phyloP scores from a whole-genome alignment of 441 rosid species.

The Rhodomyrtus psidioides region DNA sequence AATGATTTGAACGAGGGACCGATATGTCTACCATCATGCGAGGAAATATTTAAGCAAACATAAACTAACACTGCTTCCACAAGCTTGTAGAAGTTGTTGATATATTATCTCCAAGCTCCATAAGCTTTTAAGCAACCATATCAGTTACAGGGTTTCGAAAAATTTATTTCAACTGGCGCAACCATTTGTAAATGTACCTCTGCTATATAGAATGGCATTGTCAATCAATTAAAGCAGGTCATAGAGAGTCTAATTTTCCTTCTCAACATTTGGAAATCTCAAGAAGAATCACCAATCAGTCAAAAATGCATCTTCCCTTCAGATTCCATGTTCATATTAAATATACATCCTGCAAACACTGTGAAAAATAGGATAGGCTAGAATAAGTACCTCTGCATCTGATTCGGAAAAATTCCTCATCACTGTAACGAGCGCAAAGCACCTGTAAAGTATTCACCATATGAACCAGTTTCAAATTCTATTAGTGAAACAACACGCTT shows the following conservation, averaged over 20 bases:
- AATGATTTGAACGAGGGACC: not conserved
- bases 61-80: not conserved
- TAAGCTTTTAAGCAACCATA: not conserved
- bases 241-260: not conserved
- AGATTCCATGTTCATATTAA: not conserved
- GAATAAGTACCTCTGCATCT: constrained; percentile 62
- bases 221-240: not conserved
- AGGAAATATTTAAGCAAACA: not conserved
- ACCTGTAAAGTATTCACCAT: constrained; percentile 35
- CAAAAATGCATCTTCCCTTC: not conserved
- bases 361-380: not conserved
- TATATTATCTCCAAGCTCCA: not conserved
- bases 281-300: not conserved
- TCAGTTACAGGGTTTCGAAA: not conserved
- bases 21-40: not conserved
- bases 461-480: not conserved
- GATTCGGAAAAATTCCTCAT: constrained; percentile 67
- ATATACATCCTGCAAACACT: not conserved
- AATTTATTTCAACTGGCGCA: not conserved
- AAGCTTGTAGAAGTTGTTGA: not conserved
- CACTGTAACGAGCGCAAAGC: constrained; percentile 75
- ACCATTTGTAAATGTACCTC: not conserved
- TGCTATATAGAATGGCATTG: not conserved
- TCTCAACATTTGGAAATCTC: not conserved
- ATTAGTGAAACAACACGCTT: not conserved